Percentiles rank a stretch among this genome's conserved stretches.
Evolutionary conservation across 2,329 filamentous ascomycete species (phyloP).

Genomic region (Aspergillus awamori): DNA sequence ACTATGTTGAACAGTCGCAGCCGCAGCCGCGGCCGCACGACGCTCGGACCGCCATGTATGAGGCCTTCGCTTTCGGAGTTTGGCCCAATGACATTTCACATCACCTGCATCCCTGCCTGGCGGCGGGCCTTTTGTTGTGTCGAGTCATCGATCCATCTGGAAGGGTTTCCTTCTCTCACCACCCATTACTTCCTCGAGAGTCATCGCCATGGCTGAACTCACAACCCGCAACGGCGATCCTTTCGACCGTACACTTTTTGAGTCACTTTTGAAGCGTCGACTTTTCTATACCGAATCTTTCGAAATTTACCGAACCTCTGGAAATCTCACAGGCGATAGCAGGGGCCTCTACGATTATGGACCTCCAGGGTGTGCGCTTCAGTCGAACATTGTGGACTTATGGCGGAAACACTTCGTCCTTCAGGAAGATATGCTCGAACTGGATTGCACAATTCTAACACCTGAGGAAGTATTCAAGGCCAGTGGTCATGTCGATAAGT

Average conservation of each 20-base stretch:
- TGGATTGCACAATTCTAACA: slow-evolving; percentile 92
- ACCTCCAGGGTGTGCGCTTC: slow-evolving; percentile 81
- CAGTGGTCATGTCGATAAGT: slow-evolving; percentile 94
- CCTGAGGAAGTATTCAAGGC: slow-evolving; percentile 94
- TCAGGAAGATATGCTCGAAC: slow-evolving; percentile 92
- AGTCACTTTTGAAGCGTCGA: slow-evolving; percentile 82
- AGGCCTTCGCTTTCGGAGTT: no score
- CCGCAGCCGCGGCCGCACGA: no score
- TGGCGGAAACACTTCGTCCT: slow-evolving; percentile 95
- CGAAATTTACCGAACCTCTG: slow-evolving; percentile 70
- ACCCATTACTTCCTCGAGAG: no score
- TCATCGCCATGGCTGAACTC: no score
- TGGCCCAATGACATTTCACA: no score
- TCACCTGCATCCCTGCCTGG: no score
- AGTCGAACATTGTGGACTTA: slow-evolving; percentile 82
- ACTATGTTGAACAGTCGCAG: no score
- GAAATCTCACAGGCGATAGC: slow-evolving; percentile 62
- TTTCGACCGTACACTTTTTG: slow-evolving; percentile 76
- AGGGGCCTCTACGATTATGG: slow-evolving; percentile 92
- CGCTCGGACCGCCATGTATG: no score
- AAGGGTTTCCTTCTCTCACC: no score
- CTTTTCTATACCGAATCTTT: slow-evolving; percentile 95
- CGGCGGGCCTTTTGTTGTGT: no score
- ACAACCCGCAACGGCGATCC: no score
- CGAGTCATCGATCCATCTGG: no score